Base-by-base conservation (phyloP, 768 basidiomycete genomes). In the Auricularia sp. region DNA sequence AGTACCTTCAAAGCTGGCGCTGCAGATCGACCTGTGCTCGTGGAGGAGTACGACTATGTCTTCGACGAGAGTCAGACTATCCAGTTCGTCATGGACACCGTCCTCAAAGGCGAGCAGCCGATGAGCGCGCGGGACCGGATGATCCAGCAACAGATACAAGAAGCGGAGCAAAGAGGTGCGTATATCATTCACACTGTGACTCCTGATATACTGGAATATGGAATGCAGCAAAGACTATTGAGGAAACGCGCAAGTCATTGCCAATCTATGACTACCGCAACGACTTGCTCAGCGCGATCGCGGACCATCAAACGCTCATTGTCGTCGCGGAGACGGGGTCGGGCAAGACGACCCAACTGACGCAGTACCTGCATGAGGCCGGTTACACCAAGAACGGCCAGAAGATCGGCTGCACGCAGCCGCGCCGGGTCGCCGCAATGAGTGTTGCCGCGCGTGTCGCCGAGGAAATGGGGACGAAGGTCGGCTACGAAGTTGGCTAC, bases 401-500 rank as follows among this genome's bases (percentile, higher is more conserved):
- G 72, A 97, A 93, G 74, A 81, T 99, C 36, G 93, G 93, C 0
- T 99, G 97, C 71, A 99, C 97, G 0, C 97, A 99, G 75, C 97
- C 97, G 36, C 91, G 97, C 70, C 91, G 97, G 66, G 97, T 99
- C 21, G 97, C 97, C 5, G 97, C 97, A 43, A 99, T 99, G 97
- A 94, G 91, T 54, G 97, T 99, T 62, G 97, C 97, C 3, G 94
- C 96, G 16, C 96, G 97, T 78, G 97, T 99, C 16, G 96, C 97
- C 0, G 97, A 98, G 67, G 97, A 99, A 77, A 94, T 98, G 88
- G 97, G 95, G 7, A 90, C 87, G 3, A 90, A 98, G 74, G 87
- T 99, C 47, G 97, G 97, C 10, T 91, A 95, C 70, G 96, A 98
- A 77, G 97, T 99, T 61, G 97, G 97, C n/a, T 99, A 99, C 75